Evolutionary conservation across 2,329 filamentous ascomycete species (phyloP), one percentile per base, ranked within the genome.

Genomic region (Elsinoe fawcettii): DNA sequence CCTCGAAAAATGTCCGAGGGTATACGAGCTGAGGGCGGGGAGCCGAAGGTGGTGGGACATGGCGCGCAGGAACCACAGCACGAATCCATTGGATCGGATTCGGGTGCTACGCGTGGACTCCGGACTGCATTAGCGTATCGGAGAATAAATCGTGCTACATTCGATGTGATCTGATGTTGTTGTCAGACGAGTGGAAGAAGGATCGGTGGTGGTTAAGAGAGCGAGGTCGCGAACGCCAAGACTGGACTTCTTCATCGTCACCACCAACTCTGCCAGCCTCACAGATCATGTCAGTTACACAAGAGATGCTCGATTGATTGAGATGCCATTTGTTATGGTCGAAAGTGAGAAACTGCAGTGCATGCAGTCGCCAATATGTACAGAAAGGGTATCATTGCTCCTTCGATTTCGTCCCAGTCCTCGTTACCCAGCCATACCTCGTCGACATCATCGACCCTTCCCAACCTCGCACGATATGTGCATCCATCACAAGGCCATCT

Each of bases 301-400:
- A 53, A 53, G 7, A 53, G 46, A 18, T 20, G 22, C 44, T 22
- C 23, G 22, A 25, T 51, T 22, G 23, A 12, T 34, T 14, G 16
- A 9, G 20, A 39, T 53, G 22, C 49, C 32, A 53, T 53, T 39
- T 7, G 14, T 18, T 9, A 37, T 53, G 49, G 20, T 18, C 11
- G 22, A 53, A n/a, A 53, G 32, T 36, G 32, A 25, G 25, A 53
- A 53, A 18, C 49, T 12, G 16, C 49, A 23, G 9, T 4, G n/a
- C 20, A 23, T 27, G 20, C 49, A 20, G 22, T 16, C 16, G 49
- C 32, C 49, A 53, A 53, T 53, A 53, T 53, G 18, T 53, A 53
- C 49, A 53, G 49, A 39, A 53, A 53, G 49, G 49, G 49, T 53
- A 53, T 53, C 49, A 53, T 53, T 25, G n/a, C 49, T 53, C 20